phyloP scores from a whole-genome alignment of 495 filamentous ascomycete species.

The Penicillium antarcticum region DNA sequence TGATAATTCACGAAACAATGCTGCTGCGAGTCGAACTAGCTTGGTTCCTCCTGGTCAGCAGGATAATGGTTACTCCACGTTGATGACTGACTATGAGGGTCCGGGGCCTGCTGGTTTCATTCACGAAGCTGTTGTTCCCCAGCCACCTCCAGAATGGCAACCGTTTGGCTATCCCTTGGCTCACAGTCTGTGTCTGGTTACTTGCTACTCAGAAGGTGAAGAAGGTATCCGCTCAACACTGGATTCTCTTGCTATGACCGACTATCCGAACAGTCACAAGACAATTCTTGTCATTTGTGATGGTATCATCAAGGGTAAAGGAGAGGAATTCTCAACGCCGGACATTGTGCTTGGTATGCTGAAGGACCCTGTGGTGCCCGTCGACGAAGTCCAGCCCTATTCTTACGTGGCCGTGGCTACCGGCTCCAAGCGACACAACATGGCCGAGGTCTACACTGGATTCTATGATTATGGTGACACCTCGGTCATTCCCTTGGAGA shows the following conservation, averaged over 20 bases:
- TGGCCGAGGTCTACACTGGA: slow-evolving; percentile 96
- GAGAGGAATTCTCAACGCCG: slow-evolving; percentile 82
- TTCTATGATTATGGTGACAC: slow-evolving; percentile 94
- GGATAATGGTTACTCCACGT: slow-evolving; percentile 50
- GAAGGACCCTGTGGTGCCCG: slow-evolving; percentile 78
- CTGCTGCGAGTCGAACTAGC: slow-evolving; percentile 50
- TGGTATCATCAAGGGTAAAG: slow-evolving; percentile 95
- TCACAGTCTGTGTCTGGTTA: slow-evolving; percentile 91
- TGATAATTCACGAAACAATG: slow-evolving; percentile 35
- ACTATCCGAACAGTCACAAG: slow-evolving; percentile 99
- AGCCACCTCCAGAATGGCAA: slow-evolving; percentile 96
- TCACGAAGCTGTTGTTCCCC: slow-evolving; percentile 91
- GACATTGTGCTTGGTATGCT: slow-evolving; percentile 92
- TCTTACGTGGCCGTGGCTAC: slow-evolving; percentile 97
- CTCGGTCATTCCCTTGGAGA: slow-evolving; percentile 74
- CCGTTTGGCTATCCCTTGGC: slow-evolving; percentile 94
- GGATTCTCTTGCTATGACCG: slow-evolving; percentile 94
- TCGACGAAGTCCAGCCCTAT: slow-evolving; percentile 78
- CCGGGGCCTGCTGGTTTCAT: slow-evolving; percentile 90
- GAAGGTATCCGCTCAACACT: slow-evolving; percentile 89
- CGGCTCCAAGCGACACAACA: slow-evolving; percentile 96
- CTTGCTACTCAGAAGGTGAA: slow-evolving; percentile 95
- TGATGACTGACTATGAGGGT: slow-evolving; percentile 62
- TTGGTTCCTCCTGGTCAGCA: slow-evolving; percentile 36
- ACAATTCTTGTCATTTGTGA: slow-evolving; percentile 94